A percentile compares a stretch with the other conserved stretches of the same genome.
Evolutionary conservation across 164 flowering plant species (phyloP).

Genomic region (Chimonanthus praecox): DNA sequence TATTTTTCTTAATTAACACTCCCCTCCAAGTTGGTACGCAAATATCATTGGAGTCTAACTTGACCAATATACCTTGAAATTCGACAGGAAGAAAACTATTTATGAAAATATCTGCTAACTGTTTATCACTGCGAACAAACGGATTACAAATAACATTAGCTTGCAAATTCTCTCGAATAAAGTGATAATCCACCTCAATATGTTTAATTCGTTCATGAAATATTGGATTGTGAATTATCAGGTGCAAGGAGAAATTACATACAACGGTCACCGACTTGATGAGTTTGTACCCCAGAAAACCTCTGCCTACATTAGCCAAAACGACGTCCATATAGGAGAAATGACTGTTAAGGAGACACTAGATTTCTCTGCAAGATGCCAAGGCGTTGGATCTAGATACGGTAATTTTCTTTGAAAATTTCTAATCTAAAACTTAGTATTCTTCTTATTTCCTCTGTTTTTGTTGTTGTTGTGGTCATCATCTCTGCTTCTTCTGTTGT

Average conservation of each 20-base stretch:
- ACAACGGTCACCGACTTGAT: slow-evolving; percentile 67
- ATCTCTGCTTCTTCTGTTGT: background rate
- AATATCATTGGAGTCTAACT: too few species aligned
- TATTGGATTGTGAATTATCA: slow-evolving; percentile 11
- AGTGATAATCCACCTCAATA: too few species aligned
- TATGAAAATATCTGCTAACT: too few species aligned
- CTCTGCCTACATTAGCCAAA: slow-evolving; percentile 90
- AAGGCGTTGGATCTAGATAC: slow-evolving; percentile 83
- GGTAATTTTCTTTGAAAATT: slow-evolving; percentile 36
- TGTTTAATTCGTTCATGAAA: too few species aligned
- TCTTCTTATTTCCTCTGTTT: background rate
- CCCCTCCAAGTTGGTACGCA: too few species aligned
- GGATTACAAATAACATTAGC: too few species aligned
- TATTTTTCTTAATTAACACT: too few species aligned
- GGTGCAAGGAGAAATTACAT: slow-evolving; percentile 70
- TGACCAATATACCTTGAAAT: too few species aligned
- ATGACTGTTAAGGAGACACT: slow-evolving; percentile 96
- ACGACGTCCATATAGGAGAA: slow-evolving; percentile 84
- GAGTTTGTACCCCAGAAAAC: slow-evolving; percentile 87
- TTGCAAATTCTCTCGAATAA: too few species aligned
- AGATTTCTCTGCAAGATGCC: slow-evolving; percentile 95
- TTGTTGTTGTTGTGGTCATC: too few species aligned
- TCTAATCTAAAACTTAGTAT: background rate
- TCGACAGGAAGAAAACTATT: too few species aligned
- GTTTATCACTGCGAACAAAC: too few species aligned